Base-by-base conservation (phyloP, 306 rosid species). In the Carpinus viminea region DNA sequence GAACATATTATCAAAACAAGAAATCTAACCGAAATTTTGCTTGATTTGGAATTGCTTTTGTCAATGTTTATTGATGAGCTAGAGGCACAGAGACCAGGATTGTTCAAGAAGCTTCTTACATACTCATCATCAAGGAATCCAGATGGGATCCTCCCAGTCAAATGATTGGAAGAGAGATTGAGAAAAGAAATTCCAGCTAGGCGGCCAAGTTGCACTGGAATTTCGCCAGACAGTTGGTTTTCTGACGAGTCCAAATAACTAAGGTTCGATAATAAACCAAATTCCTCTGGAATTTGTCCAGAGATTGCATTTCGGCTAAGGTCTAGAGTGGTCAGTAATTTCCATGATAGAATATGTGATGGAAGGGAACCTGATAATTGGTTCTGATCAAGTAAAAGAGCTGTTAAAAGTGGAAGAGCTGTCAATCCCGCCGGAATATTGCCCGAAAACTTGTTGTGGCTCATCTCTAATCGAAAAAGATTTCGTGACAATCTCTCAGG, bases 91-190 rank as follows among this genome's bases (percentile, higher is more conserved):
- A 41, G 45, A 41, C 8, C 8, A 41, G 45, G 45, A 77, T 92
- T 92, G 86, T 90, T 60, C 87, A 89, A 85, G 89, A 95, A 92
- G 90, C 91, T 88, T 48, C 9, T 72, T 8, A 45, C 75, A 83
- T 15, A 83, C 0, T 52, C 90, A 28, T 74, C 2, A 76, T 78
- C 89, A 38, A 82, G 90, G 0, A 89, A 53, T 17, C 28, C 80
- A 71, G 21, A 48, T 1, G 98, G 97, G 68, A 94, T 74, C 31
- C 50, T 80, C 43, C 98, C 96, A 0, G 83, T 65, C 62, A 94
- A 86, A n/a, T 6, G 65, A 85, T 94, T 92, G 28, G 92, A 88
- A 55, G 92, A 88, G 12, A 88, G 85, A 26, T 88, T 80, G 62
- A 88, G 71, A 0, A 2, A 26, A 24, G 26, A 24, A 75, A 64